A percentile compares a stretch with the other conserved stretches of the same genome.
Conservation (phyloP, 805 yeast species). For the Jamesozyma lodderae region DNA sequence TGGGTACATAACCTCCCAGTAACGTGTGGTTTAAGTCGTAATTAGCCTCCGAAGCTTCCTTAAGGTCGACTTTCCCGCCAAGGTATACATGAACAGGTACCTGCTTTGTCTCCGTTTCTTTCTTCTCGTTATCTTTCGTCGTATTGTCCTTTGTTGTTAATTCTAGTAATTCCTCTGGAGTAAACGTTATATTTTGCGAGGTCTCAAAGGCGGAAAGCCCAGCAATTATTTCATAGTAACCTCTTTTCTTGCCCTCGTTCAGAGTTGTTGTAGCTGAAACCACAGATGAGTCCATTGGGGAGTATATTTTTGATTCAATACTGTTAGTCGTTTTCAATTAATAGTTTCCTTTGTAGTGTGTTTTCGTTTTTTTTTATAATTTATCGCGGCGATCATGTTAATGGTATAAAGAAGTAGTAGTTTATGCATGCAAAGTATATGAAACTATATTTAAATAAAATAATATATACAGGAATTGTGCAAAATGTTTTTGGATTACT, state of each 20-base stretch:
- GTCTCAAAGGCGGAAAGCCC: constrained; percentile 27
- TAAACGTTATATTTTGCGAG: constrained; percentile 22
- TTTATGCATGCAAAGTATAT: no score
- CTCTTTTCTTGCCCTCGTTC: neutral
- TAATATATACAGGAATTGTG: no score
- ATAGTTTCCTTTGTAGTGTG: no score
- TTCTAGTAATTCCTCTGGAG: constrained; percentile 20
- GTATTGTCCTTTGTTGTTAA: constrained; percentile 13
- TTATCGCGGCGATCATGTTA: no score
- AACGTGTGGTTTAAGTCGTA: constrained; percentile 26
- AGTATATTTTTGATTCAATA: no score
- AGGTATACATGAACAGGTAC: constrained; percentile 25
- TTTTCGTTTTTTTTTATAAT: no score
- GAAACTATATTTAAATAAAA: no score
- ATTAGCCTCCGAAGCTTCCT: constrained; percentile 19
- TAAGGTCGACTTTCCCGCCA: constrained; percentile 23
- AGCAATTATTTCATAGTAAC: constrained; percentile 25
- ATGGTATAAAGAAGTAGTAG: no score
- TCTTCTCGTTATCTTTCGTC: constrained; percentile 4
- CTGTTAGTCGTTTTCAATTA: no score
- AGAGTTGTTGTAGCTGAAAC: no score
- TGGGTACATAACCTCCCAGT: constrained; percentile 29
- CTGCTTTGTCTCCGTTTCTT: constrained; percentile 5
- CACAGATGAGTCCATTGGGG: no score
- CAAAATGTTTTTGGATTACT: neutral